Conservation (phyloP, 129 eudicot species). For the Centella asiatica region DNA sequence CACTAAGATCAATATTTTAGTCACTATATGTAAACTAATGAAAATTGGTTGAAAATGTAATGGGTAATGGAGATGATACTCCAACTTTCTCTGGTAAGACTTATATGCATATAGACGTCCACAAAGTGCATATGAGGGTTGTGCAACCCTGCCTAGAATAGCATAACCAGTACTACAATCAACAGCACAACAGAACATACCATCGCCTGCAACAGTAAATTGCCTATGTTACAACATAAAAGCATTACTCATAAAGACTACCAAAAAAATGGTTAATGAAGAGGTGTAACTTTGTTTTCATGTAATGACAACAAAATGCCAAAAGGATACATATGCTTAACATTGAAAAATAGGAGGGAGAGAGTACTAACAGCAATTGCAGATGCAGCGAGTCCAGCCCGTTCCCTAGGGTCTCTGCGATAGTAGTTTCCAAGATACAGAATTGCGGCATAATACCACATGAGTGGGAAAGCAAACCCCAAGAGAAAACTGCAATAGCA, state of each 20-base stretch:
- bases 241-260: too few relatives aligned
- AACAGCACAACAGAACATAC: slow-evolving; percentile 46
- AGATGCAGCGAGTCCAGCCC: slow-evolving; percentile 94
- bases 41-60: too few relatives aligned
- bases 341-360: background rate
- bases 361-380: slow-evolving; percentile 62
- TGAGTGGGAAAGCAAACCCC: slow-evolving; percentile 62
- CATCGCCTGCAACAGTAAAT: slow-evolving; percentile 55
- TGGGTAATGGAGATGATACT: too few relatives aligned
- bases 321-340: background rate
- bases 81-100: too few relatives aligned
- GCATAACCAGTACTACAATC: slow-evolving; percentile 32
- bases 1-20: too few relatives aligned
- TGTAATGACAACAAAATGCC: too few relatives aligned
- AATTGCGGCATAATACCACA: slow-evolving; percentile 84
- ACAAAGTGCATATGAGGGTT: background rate
- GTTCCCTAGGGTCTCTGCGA: slow-evolving; percentile 86
- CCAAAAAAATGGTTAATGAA: too few relatives aligned
- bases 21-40: too few relatives aligned
- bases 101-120: background rate
- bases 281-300: too few relatives aligned
- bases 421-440: slow-evolving; percentile 74
- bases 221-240: background rate
- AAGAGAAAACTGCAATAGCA: slow-evolving; percentile 42
- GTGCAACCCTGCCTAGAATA: slow-evolving; percentile 26